Evolutionary conservation across 768 basidiomycete genomes (phyloP).

Genomic region (Serpula lacrymans): DNA sequence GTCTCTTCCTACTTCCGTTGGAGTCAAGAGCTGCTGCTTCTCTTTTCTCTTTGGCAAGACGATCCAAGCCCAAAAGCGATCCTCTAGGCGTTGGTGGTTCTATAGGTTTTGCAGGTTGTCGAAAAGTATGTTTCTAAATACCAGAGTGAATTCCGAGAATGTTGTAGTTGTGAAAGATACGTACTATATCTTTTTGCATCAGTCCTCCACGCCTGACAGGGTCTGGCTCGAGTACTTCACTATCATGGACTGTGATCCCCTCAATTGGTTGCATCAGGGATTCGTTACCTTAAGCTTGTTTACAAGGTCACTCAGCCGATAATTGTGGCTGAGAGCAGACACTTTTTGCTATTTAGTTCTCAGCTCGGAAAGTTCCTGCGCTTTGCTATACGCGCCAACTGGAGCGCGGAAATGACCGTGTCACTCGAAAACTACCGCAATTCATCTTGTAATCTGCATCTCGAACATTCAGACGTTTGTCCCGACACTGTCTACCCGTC

Average conservation of each 20-base stretch:
- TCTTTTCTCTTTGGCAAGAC: conserved; percentile 85
- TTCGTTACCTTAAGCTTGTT: too few relatives aligned
- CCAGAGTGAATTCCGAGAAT: conserved; percentile 2
- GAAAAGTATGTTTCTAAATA: conserved; percentile 74
- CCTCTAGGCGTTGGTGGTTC: conserved; percentile 75
- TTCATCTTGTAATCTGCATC: too few relatives aligned
- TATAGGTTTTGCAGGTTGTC: conserved; percentile 65
- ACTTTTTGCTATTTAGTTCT: too few relatives aligned
- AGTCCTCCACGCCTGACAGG: conserved; percentile 76
- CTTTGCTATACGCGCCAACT: too few relatives aligned
- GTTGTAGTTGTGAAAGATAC: conserved; percentile 12
- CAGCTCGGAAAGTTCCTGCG: too few relatives aligned
- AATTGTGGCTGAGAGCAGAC: too few relatives aligned
- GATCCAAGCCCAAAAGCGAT: conserved; percentile 85
- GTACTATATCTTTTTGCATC: conserved; percentile 60
- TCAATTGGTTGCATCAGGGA: conserved; percentile 63
- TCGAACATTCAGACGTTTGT: too few relatives aligned
- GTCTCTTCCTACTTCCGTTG: conserved; percentile 61
- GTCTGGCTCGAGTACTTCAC: conserved; percentile 82
- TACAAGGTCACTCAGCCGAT: too few relatives aligned
- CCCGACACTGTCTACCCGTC: too few relatives aligned
- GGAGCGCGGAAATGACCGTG: too few relatives aligned
- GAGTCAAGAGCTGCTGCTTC: conserved; percentile 46
- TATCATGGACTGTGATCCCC: conserved; percentile 75
- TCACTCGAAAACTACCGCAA: too few relatives aligned